phyloP scores from a whole-genome alignment of 2,329 filamentous ascomycete species.

The Albophoma yamanashiensis region DNA sequence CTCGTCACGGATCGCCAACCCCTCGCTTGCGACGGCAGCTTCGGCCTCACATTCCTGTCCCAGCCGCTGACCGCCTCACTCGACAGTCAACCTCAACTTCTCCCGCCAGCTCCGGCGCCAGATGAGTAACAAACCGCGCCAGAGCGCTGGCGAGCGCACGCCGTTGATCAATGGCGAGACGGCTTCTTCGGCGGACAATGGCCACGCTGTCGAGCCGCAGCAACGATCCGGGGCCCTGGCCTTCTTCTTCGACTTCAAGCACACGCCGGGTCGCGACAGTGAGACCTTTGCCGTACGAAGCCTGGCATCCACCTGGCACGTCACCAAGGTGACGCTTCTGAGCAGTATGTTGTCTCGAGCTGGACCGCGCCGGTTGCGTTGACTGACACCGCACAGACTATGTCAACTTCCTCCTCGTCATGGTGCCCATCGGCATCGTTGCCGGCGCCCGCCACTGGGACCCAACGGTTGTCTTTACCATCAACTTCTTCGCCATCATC shows the following conservation, averaged over 20 bases:
- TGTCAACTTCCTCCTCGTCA: constrained; percentile 61
- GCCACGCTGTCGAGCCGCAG: constrained; percentile 9
- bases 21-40: neutral
- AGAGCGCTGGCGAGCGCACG: constrained; percentile 24
- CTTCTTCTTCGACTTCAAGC: constrained; percentile 38
- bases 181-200: constrained; percentile 11
- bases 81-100: constrained; percentile 10
- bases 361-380: neutral
- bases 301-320: constrained; percentile 40
- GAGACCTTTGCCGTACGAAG: constrained; percentile 32
- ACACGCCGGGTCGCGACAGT: constrained; percentile 42
- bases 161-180: constrained; percentile 30
- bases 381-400: constrained; percentile 29
- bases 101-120: constrained; percentile 14
- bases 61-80: constrained; percentile 12
- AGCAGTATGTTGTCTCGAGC: constrained; percentile 37
- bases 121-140: constrained; percentile 19
- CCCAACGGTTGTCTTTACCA: constrained; percentile 57
- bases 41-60: neutral
- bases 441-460: constrained; percentile 53
- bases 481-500: constrained; percentile 76
- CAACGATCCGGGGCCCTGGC: constrained; percentile 14
- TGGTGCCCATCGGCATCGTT: constrained; percentile 63
- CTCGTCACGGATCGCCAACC: neutral
- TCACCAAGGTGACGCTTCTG: constrained; percentile 45